Base-by-base conservation (phyloP, 2,329 filamentous ascomycete species). In the Fusarium torulosum region DNA sequence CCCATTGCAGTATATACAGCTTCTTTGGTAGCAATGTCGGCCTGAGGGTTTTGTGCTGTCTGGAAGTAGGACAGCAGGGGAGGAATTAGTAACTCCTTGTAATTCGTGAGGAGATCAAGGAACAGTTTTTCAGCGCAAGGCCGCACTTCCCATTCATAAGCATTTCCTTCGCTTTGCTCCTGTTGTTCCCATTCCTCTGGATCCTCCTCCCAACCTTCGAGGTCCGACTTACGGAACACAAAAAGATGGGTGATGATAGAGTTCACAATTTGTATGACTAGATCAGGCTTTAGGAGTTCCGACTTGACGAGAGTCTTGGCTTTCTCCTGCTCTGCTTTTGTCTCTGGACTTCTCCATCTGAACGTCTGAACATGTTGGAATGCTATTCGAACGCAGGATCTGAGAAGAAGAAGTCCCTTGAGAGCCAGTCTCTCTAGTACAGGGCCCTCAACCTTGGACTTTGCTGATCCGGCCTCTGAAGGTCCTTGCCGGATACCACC, bases 81-180 rank as follows among this genome's bases (percentile, higher is more conserved):
- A 44, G 91, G 87, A 11, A 93, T 87, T 38, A 98, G 86, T 27
- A 96, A 83, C 45, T 90, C 83, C 79, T 96, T 97, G 84, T 93
- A 96, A 80, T 97, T 90, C 63, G 93, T 92, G 62, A 97, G 88
- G 19, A 99, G 86, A 73, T 97, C 94, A 70, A 97, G 85, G 78
- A 98, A 97, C 15, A 99, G 84, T 78, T 94, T 96, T 79, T 99
- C 96, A 0, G 96, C 91, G 75, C 95, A 98, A 4, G 94, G 93
- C 31, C 95, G 89, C 53, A 98, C 90, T 59, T 95, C 92, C 82
- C 94, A 97, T 74, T 98, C 94, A 86, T 92, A 98, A 2, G 91
- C 92, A 70, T 93, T 92, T 35, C 91, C 90, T 60, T 92, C 88
- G 62, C 90, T 91, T 73, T 96, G 93, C 81, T 97, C 94, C 72